Conservation (phyloP, 2,329 filamentous ascomycete genomes). For the Ceratocystis destructans region DNA sequence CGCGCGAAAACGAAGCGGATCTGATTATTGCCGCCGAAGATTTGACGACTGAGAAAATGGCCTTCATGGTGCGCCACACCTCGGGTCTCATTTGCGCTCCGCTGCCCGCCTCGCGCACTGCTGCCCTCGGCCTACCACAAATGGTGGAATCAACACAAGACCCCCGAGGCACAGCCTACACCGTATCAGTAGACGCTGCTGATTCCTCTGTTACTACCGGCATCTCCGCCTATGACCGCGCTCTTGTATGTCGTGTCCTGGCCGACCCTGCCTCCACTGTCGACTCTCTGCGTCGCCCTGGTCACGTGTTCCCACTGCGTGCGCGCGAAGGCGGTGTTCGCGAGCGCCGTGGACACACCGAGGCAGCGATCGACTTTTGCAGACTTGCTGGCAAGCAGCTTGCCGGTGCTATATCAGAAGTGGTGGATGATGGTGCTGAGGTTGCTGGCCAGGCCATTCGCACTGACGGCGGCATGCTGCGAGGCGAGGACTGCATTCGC, state of each 20-base stretch:
- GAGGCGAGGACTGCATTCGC: slow-evolving; percentile 70
- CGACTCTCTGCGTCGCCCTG: slow-evolving; percentile 61
- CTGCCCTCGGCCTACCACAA: slow-evolving; percentile 63
- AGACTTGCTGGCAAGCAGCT: slow-evolving; percentile 62
- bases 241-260: slow-evolving; percentile 64
- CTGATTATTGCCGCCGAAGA: slow-evolving; percentile 84
- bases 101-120: slow-evolving; percentile 54
- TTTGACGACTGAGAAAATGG: slow-evolving; percentile 79
- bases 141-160: slow-evolving; percentile 72
- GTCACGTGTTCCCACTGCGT: slow-evolving; percentile 78
- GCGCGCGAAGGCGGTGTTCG: slow-evolving; percentile 69
- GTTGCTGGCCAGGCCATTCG: slow-evolving; percentile 54
- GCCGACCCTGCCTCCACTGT: slow-evolving; percentile 49
- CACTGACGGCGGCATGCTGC: slow-evolving; percentile 70
- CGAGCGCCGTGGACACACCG: slow-evolving; percentile 72
- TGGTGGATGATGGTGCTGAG: slow-evolving; percentile 73
- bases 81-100: slow-evolving; percentile 88
- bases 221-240: slow-evolving; percentile 78
- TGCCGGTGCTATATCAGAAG: slow-evolving; percentile 77
- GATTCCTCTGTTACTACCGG: slow-evolving; percentile 67
- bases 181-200: slow-evolving; percentile 70
- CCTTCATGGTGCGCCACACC: slow-evolving; percentile 86
- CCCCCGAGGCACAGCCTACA: slow-evolving; percentile 84
- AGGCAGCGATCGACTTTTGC: slow-evolving; percentile 86
- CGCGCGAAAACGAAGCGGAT: slow-evolving; percentile 95